Conservation (phyloP, 331 rosid genomes). For the Pyracantha coccinea region DNA sequence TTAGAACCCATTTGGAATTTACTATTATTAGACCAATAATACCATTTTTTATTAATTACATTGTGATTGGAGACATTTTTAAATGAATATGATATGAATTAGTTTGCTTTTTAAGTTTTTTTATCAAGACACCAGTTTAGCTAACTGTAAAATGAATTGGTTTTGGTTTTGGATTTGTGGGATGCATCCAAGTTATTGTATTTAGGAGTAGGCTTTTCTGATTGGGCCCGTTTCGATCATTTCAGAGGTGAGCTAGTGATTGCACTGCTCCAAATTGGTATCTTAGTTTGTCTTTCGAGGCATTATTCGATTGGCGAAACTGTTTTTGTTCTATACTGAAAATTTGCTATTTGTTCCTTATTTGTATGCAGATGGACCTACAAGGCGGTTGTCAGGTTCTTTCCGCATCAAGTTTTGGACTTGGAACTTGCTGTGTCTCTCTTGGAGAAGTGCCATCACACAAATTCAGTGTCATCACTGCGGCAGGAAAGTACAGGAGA, state of each 20-base stretch:
- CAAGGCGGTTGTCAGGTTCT: slow-evolving; percentile 80
- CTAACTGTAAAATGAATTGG: not conserved
- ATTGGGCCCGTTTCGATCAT: not conserved
- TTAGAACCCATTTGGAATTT: not conserved
- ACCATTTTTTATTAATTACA: not conserved
- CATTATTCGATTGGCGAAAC: not conserved
- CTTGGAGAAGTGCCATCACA: slow-evolving; percentile 60
- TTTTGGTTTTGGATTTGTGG: not conserved
- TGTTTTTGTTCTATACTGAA: not conserved
- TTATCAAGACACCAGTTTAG: not conserved
- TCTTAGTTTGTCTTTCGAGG: not conserved
- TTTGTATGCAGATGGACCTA: slow-evolving; percentile 73
- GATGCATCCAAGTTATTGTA: not conserved
- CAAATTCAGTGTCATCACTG: slow-evolving; percentile 46
- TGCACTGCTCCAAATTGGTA: not conserved
- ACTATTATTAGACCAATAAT: not conserved
- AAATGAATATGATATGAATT: not conserved
- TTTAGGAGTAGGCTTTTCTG: not conserved
- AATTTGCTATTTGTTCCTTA: not conserved
- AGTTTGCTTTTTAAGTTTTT: not conserved
- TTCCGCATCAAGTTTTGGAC: slow-evolving; percentile 95
- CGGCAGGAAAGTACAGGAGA: slow-evolving; percentile 90
- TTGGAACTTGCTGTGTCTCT: slow-evolving; percentile 89
- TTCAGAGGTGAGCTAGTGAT: not conserved
- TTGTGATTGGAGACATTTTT: not conserved